Base-by-base conservation (phyloP, 2,329 filamentous ascomycete genomes). In the Hypoxylon sp. region DNA sequence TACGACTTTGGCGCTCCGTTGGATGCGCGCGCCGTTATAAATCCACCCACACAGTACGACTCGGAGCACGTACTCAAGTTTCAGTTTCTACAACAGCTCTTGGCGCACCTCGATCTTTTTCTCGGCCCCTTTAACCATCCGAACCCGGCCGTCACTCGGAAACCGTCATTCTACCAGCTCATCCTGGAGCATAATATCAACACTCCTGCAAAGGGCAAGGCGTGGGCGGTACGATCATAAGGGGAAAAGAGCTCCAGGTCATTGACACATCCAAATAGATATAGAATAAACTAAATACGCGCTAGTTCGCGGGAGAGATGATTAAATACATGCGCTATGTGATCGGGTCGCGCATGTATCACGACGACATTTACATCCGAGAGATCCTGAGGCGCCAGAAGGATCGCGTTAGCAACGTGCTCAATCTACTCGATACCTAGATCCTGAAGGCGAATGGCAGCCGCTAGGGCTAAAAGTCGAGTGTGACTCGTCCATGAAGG, bases 1-100 rank as follows among this genome's bases (percentile, higher is more conserved):
- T 56, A 56, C 23, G 14, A 45, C 2, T 56, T 56, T 45, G 52
- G 52, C 36, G 13, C 52, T 56, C 52, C 52, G 14, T 56, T 56
- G 25, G 36, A 45, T 32, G 52, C 52, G 23, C 36, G 52, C 36
- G 38, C 45, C 23, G 17, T 30, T 14, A 56, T 36, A 45, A 45
- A 56, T 10, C 52, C 52, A 13, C 19, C 36, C 19, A 56, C 52
- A 56, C 21, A 55, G 10, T 55, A 41, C 36, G 51, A 36, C 21
- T 38, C 51, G 13, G 34, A 55, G 21, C 51, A 43, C 36, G 32
- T 55, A 38, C 51, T 55, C 36, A 36, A 55, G 34, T 36, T 55
- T 6, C 51, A 55, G 51, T 41, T 55, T 5, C 34, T 28, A 55
- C 32, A 28, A n/a, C 32, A 55, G 11, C 19, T 50, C 17, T 50